Evolutionary conservation across 1,284 basidiomycete species (phyloP).

Genomic region (Tylopilus sp.): DNA sequence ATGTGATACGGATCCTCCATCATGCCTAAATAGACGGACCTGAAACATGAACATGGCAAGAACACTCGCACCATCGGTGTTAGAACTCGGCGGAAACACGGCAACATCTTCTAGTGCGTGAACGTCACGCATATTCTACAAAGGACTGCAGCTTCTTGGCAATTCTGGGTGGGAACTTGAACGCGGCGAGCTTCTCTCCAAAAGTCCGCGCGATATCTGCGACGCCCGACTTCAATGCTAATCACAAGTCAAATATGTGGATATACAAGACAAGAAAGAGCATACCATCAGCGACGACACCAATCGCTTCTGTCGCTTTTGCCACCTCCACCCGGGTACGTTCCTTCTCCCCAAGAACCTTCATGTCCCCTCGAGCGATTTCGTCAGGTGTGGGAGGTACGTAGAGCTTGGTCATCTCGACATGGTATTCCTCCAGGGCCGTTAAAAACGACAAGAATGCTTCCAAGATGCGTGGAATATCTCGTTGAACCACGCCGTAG

Average conservation of each 20-base stretch:
- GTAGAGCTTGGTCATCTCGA: constrained; percentile 40
- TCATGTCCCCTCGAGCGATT: constrained; percentile 30
- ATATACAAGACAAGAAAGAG: not conserved
- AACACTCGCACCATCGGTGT: not conserved
- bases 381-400: constrained; percentile 37
- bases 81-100: not conserved
- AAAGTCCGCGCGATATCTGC: constrained; percentile 67
- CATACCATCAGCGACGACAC: constrained; percentile 56
- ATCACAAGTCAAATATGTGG: not conserved
- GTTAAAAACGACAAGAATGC: constrained; percentile 62
- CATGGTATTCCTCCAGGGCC: constrained; percentile 60
- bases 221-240: constrained; percentile 67
- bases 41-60: too few species aligned
- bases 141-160: constrained; percentile 66
- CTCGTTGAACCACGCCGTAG: constrained; percentile 77
- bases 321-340: constrained; percentile 42
- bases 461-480: constrained; percentile 76
- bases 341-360: constrained; percentile 30
- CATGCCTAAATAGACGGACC: not conserved
- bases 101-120: not conserved
- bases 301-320: constrained; percentile 50
- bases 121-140: constrained; percentile 49
- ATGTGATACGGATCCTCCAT: not conserved
- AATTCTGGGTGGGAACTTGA: constrained; percentile 66
- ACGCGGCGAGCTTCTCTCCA: constrained; percentile 67